Evolutionary conservation across 768 basidiomycete genomes (phyloP).

Genomic region (Mycena rosella): DNA sequence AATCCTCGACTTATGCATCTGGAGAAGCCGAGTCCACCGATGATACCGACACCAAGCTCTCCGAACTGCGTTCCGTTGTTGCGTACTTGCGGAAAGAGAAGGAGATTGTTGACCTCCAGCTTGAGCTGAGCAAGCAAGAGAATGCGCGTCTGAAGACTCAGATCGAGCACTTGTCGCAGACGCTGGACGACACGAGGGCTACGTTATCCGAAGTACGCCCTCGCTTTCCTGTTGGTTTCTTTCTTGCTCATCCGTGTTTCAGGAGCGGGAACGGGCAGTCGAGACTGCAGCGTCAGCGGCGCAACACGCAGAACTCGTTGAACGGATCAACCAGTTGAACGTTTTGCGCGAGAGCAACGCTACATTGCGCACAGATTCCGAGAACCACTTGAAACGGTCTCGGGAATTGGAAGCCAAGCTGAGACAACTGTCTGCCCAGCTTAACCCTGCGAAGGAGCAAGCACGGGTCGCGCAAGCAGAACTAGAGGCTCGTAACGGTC

Average conservation of each 20-base stretch:
- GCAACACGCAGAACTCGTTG: constrained; percentile 87
- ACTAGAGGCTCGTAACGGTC: constrained; percentile 74
- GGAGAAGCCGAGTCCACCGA: constrained; percentile 61
- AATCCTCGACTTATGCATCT: constrained; percentile 57
- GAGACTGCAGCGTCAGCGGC: constrained; percentile 78
- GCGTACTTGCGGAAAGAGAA: constrained; percentile 91
- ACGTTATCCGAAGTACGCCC: constrained; percentile 76
- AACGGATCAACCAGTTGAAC: constrained; percentile 89
- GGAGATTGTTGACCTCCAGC: constrained; percentile 90
- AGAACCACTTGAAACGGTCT: constrained; percentile 75
- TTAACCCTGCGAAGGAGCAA: constrained; percentile 83
- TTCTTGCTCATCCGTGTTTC: constrained; percentile 22
- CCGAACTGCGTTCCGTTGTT: constrained; percentile 83
- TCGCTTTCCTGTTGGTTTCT: neutral
- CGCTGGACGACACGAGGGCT: constrained; percentile 75
- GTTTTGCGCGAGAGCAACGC: constrained; percentile 91
- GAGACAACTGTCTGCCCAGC: constrained; percentile 66
- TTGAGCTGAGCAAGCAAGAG: constrained; percentile 84
- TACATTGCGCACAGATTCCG: constrained; percentile 83
- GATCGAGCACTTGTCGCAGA: constrained; percentile 78
- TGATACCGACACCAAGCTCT: constrained; percentile 72
- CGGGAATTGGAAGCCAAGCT: constrained; percentile 77
- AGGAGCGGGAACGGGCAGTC: constrained; percentile 88
- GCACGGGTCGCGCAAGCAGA: constrained; percentile 77
- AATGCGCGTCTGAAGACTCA: constrained; percentile 79